Percentiles rank a stretch among this genome's conserved stretches.
Evolutionary conservation across 306 rosid genomes (phyloP).

Genomic region (Castanea sativa): DNA sequence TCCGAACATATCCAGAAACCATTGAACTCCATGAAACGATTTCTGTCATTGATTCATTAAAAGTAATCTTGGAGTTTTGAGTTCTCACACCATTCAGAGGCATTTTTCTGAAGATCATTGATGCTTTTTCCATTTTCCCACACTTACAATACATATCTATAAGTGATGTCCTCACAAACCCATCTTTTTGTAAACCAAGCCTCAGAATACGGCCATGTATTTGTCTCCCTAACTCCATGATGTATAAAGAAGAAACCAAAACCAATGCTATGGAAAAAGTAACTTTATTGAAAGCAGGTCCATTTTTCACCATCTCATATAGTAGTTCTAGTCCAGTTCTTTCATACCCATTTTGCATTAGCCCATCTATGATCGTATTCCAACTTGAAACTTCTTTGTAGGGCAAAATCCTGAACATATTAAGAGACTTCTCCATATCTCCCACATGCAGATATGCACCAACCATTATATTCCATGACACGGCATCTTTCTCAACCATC

Average conservation of each 20-base stretch:
- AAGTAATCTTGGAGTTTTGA: slow-evolving; percentile 23
- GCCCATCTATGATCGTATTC: slow-evolving; percentile 75
- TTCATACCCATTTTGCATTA: slow-evolving; percentile 56
- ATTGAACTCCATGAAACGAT: slow-evolving; percentile 70
- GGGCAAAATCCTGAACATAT: slow-evolving; percentile 59
- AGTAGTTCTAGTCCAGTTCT: slow-evolving; percentile 56
- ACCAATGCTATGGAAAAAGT: slow-evolving; percentile 68
- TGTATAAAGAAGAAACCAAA: slow-evolving; percentile 64
- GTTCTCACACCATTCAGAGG: slow-evolving; percentile 31
- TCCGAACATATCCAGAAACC: slow-evolving; percentile 69
- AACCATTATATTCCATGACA: slow-evolving; percentile 72
- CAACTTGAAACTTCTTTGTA: slow-evolving; percentile 72
- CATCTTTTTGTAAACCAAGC: slow-evolving; percentile 43
- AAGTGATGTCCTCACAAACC: slow-evolving; percentile 65
- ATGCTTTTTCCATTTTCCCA: slow-evolving; percentile 67
- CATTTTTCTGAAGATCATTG: slow-evolving; percentile 45
- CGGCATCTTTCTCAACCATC: slow-evolving; percentile 47
- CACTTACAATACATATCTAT: slow-evolving; percentile 71
- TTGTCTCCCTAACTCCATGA: slow-evolving; percentile 68
- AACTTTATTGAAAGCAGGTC: slow-evolving; percentile 44
- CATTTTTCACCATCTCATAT: slow-evolving; percentile 52
- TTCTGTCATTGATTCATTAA: slow-evolving; percentile 40
- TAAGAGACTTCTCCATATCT: slow-evolving; percentile 56
- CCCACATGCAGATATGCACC: slow-evolving; percentile 53
- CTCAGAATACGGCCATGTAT: slow-evolving; percentile 61